phyloP scores from a whole-genome alignment of 306 rosid species.

The Cucumis melo region DNA sequence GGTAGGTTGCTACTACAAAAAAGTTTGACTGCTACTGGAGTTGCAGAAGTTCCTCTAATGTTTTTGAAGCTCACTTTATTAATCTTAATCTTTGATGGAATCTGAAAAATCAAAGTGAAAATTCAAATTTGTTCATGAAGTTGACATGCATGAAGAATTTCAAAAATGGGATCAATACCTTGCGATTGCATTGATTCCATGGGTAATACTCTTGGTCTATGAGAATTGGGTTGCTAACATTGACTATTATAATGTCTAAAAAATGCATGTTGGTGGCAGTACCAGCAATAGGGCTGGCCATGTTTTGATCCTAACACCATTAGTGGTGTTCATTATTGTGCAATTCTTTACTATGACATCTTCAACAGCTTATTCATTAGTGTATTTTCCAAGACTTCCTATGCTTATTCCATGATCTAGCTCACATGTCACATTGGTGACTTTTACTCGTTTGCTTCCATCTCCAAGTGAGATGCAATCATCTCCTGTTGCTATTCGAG shows the following conservation, averaged over 20 bases:
- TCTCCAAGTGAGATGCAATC: too few species aligned
- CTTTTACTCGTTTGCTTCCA: too few species aligned
- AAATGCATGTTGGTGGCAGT: conserved; percentile 15
- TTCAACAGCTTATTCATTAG: too few species aligned
- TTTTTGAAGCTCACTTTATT: conserved; percentile 33
- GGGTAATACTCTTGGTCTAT: background rate
- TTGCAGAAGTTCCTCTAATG: conserved; percentile 16
- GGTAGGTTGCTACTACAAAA: conserved; percentile 11
- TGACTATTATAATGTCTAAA: conserved; percentile 22
- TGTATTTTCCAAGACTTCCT: too few species aligned
- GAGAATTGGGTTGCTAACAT: conserved; percentile 9
- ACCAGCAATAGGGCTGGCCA: conserved; percentile 14
- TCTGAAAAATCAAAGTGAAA: background rate
- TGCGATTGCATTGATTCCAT: conserved; percentile 15
- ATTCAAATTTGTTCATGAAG: background rate
- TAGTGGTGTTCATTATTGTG: too few species aligned
- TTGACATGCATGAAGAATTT: background rate
- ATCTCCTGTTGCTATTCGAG: too few species aligned
- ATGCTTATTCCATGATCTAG: too few species aligned
- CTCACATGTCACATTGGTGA: too few species aligned
- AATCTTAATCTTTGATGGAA: conserved; percentile 31
- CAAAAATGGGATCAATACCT: conserved; percentile 7
- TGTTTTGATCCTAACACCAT: conserved; percentile 38
- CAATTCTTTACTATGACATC: too few species aligned
- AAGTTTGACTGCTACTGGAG: background rate